phyloP scores from a whole-genome alignment of 805 yeast genomes.

The Wickerhamiella nectarea region DNA sequence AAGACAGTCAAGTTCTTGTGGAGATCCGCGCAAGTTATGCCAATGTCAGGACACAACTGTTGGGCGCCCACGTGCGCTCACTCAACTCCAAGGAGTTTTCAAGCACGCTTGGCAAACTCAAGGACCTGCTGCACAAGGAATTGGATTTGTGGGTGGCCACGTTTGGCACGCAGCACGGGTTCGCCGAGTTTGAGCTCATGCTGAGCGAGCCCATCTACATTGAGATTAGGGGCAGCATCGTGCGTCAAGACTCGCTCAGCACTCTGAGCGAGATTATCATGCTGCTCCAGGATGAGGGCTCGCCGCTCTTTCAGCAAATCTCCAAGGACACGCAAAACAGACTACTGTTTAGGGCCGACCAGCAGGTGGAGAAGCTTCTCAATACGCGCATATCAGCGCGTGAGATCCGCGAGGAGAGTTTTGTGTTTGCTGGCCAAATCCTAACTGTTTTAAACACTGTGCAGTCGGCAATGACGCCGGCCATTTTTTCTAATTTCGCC shows the following conservation, averaged over 20 bases:
- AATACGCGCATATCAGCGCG: slow-evolving; percentile 52
- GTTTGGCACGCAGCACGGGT: slow-evolving; percentile 30
- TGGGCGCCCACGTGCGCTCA: slow-evolving; percentile 10
- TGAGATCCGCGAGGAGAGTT: slow-evolving; percentile 33
- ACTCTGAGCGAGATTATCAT: slow-evolving; percentile 52
- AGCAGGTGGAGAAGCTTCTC: slow-evolving; percentile 49
- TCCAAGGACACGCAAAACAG: slow-evolving; percentile 67
- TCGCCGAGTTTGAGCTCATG: slow-evolving; percentile 47
- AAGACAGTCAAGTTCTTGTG: not conserved
- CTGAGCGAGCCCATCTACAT: slow-evolving; percentile 72
- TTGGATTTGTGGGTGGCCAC: slow-evolving; percentile 40
- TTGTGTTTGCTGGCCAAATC: slow-evolving; percentile 28
- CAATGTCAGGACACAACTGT: slow-evolving; percentile 4
- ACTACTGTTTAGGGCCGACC: slow-evolving; percentile 64
- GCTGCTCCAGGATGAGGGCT: slow-evolving; percentile 19
- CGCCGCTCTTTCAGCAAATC: slow-evolving; percentile 57
- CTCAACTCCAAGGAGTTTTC: slow-evolving; percentile 16
- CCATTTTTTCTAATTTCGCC: slow-evolving; percentile 76
- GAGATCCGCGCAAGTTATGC: slow-evolving; percentile 7
- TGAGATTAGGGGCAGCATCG: slow-evolving; percentile 45
- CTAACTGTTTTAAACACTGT: slow-evolving; percentile 59
- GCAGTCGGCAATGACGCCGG: slow-evolving; percentile 61
- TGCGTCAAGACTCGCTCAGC: slow-evolving; percentile 56
- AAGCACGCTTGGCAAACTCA: slow-evolving; percentile 49
- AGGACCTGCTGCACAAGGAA: slow-evolving; percentile 45